phyloP scores from a whole-genome alignment of 2,329 filamentous ascomycete genomes.

The Tympanopsis confertula region DNA sequence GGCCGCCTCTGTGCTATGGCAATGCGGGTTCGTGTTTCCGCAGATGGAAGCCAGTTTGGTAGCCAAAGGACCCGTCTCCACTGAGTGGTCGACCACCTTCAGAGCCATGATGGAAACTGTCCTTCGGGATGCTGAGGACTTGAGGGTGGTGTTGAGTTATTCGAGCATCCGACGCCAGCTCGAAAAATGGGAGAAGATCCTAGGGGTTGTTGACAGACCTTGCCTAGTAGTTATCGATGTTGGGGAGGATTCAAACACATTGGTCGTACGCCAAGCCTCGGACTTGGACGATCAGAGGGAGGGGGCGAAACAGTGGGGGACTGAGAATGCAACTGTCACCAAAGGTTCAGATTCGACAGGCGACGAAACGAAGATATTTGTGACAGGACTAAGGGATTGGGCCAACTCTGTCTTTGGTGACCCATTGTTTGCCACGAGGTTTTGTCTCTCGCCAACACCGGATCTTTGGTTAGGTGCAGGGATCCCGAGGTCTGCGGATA shows the following conservation, averaged over 20 bases:
- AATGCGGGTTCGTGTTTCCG: slow-evolving; percentile 5
- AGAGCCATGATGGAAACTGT: slow-evolving; percentile 41
- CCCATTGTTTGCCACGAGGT: slow-evolving; percentile 37
- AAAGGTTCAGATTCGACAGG: slow-evolving; percentile 3
- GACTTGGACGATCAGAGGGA: slow-evolving; percentile 3
- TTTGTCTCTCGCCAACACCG: slow-evolving; percentile 28
- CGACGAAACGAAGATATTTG: slow-evolving; percentile 11
- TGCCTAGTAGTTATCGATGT: slow-evolving; percentile 42
- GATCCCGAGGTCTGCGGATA: slow-evolving; percentile 6
- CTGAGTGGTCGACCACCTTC: slow-evolving; percentile 42
- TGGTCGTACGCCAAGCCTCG: slow-evolving; percentile 20
- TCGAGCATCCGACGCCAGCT: slow-evolving; percentile 39
- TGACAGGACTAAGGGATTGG: slow-evolving; percentile 46
- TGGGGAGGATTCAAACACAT: slow-evolving; percentile 34
- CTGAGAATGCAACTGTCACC: slow-evolving; percentile 3
- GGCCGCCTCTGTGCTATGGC: slow-evolving; percentile 20
- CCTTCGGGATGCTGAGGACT: slow-evolving; percentile 48
- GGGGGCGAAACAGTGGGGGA: slow-evolving; percentile 3
- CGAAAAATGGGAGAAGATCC: slow-evolving; percentile 29
- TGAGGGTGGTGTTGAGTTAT: slow-evolving; percentile 45
- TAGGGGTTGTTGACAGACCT: slow-evolving; percentile 39
- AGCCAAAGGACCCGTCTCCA: slow-evolving; percentile 5
- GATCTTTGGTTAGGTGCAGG: slow-evolving; percentile 36
- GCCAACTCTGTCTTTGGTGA: slow-evolving; percentile 48
- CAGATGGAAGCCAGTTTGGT: slow-evolving; percentile 2